A percentile compares a stretch with the other conserved stretches of the same genome.
phyloP scores from a whole-genome alignment of 768 basidiomycete genomes.

The Mycena sanguinolenta region DNA sequence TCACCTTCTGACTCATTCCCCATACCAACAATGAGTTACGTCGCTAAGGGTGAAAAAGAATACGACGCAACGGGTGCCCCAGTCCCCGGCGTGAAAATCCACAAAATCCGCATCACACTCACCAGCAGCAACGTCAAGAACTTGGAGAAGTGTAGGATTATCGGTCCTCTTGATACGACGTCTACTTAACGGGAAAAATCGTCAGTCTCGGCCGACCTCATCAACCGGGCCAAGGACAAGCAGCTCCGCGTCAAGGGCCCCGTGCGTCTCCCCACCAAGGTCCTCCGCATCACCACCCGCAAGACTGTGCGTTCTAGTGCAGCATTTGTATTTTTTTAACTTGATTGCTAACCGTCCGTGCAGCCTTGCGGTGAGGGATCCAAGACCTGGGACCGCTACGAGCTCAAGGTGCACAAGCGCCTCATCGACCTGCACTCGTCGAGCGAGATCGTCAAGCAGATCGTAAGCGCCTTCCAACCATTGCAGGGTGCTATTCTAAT shows the following conservation, averaged over 20 bases:
- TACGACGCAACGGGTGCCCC: conserved; percentile 93
- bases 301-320: conserved; percentile 81
- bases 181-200: neutral
- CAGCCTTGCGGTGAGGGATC: conserved; percentile 99
- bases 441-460: conserved; percentile 99
- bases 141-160: conserved; percentile 92
- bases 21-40: conserved; percentile 88
- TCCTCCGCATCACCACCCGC: conserved; percentile 98
- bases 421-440: conserved; percentile 99
- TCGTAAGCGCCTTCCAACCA: conserved; percentile 71
- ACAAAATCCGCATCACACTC: conserved; percentile 99
- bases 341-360: neutral
- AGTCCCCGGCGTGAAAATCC: conserved; percentile 90
- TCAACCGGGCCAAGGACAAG: conserved; percentile 99
- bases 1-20: conserved; percentile 86
- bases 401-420: conserved; percentile 99
- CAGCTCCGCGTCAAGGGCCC: conserved; percentile 99
- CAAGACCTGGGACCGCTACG: conserved; percentile 99
- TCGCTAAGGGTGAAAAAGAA: conserved; percentile 98
- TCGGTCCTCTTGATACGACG: neutral
- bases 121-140: conserved; percentile 98
- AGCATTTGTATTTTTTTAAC: conserved; percentile 21
- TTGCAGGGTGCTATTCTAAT: conserved; percentile 1
- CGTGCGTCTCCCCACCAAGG: conserved; percentile 98
- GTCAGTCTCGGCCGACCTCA: conserved; percentile 93